Base-by-base conservation (phyloP, 805 yeast genomes). In the Yarrowia sp. region DNA sequence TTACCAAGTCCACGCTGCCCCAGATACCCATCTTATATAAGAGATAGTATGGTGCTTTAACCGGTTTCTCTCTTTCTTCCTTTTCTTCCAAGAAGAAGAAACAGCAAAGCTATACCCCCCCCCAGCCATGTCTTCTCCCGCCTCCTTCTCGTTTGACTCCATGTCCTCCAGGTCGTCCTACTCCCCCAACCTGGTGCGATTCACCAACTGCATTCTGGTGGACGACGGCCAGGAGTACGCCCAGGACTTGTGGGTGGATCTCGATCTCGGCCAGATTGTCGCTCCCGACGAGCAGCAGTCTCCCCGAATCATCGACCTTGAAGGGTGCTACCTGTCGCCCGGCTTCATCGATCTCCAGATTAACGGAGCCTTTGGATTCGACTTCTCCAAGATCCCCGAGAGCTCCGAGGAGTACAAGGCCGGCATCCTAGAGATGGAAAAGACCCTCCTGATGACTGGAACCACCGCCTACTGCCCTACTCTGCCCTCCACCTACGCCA, bases 381-480 rank as follows among this genome's bases (percentile, higher is more conserved):
- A 85, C 69, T 85, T 82, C 73, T 81, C 85, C 56, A 74, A 73
- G 67, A 77, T 72, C 13, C 72, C 76, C 17, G 74, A 74, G 9
- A 69, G 73, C 7, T 36, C 65, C 36, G 55, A 65, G 64, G 72
- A 73, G 4, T 71, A 71, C 68, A 63, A 68, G 42, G 65, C 69
- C n/a, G 73, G 71, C 5, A 52, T 71, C 14, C 58, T 66, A 30
- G 69, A 71, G 15, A 71, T 72, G 24, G 52, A 67, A 15, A 50
- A 64, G 49, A 72, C 74, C 44, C 79, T 82, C 68, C 73, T 85
- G 55, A 70, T 79, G 52, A 83, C 86, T 13, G 88, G 88, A 12
- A 86, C 83, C 38, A 85, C 88, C 9, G 75, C 84, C 8, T 76
- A 80, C 46, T 85, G 88, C 73, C 88, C 88, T 15, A 85, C 88